Evolutionary conservation across 345 rosid genomes (phyloP).

Genomic region (Pistacia atlantica): DNA sequence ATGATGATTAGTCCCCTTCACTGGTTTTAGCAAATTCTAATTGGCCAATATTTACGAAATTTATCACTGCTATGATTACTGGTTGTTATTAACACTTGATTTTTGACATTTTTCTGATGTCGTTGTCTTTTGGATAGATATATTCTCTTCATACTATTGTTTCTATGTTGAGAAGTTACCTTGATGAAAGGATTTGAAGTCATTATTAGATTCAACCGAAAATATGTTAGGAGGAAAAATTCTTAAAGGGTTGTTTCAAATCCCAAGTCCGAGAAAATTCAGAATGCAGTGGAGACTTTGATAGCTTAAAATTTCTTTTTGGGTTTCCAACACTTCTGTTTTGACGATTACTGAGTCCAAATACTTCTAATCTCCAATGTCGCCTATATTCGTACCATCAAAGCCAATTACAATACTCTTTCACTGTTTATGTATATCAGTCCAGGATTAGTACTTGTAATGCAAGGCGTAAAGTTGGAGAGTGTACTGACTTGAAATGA

Average conservation of each 20-base stretch:
- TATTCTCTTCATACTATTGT: background rate
- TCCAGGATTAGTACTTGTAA: background rate
- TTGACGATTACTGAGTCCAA: background rate
- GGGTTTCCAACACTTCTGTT: background rate
- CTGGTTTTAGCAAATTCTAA: no score
- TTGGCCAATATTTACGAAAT: background rate
- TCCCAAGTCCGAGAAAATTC: background rate
- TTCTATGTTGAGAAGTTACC: background rate
- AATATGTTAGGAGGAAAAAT: background rate
- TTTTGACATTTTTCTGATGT: background rate
- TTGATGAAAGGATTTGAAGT: background rate
- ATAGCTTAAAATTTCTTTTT: background rate
- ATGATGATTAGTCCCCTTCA: background rate
- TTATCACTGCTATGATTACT: background rate
- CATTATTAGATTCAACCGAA: background rate
- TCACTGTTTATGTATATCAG: no score
- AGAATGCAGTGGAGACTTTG: background rate
- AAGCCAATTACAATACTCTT: background rate
- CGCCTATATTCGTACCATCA: background rate
- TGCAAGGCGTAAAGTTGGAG: background rate
- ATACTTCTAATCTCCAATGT: background rate
- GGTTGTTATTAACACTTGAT: background rate
- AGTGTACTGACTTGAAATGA: background rate
- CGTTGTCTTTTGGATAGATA: background rate
- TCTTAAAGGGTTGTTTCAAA: background rate